These are phyloP conservation scores for Rhodosporidiobolus odoratus DNA, from an alignment of 768 basidiomycete species.

Conservation along the genomic window DNA sequence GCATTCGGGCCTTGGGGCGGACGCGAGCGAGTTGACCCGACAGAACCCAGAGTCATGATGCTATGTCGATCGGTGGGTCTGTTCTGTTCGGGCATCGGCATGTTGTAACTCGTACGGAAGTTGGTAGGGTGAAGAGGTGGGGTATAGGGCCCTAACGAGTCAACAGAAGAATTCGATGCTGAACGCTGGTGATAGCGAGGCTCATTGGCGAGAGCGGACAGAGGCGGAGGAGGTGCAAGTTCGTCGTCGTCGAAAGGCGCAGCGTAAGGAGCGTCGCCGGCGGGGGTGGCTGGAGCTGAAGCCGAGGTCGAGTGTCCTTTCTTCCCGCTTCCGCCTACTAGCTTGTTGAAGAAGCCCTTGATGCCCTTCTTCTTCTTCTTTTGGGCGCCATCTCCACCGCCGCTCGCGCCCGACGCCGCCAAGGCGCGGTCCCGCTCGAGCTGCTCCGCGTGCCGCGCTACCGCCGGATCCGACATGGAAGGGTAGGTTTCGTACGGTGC, in stretches of 20 bases:
- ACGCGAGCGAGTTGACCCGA: constrained; percentile 12
- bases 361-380: constrained; percentile 44
- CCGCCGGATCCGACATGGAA: constrained; percentile 29
- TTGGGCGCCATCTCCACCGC: background rate
- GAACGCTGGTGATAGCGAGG: constrained; percentile 38
- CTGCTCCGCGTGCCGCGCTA: constrained; percentile 21
- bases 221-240: constrained; percentile 79
- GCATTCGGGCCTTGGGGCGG: background rate
- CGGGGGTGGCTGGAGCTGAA: constrained; percentile 19
- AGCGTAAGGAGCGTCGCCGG: background rate
- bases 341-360: constrained; percentile 42
- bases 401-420: constrained; percentile 15
- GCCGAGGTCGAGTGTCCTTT: background rate
- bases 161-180: constrained; percentile 33
- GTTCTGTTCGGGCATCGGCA: background rate
- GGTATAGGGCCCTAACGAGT: constrained; percentile 32
- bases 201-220: constrained; percentile 71
- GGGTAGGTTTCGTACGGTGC: constrained; percentile 23
- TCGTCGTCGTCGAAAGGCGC: constrained; percentile 22
- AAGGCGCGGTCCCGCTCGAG: constrained; percentile 11
- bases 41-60: constrained; percentile 24
- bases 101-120: constrained; percentile 19
- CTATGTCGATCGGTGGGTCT: constrained; percentile 21
- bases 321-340: constrained; percentile 29
- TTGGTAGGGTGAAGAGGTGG: constrained; percentile 11